These are phyloP conservation scores for Sporothrix variecibatus DNA, from an alignment of 2,329 filamentous ascomycete genomes.

Conservation along the genomic window DNA sequence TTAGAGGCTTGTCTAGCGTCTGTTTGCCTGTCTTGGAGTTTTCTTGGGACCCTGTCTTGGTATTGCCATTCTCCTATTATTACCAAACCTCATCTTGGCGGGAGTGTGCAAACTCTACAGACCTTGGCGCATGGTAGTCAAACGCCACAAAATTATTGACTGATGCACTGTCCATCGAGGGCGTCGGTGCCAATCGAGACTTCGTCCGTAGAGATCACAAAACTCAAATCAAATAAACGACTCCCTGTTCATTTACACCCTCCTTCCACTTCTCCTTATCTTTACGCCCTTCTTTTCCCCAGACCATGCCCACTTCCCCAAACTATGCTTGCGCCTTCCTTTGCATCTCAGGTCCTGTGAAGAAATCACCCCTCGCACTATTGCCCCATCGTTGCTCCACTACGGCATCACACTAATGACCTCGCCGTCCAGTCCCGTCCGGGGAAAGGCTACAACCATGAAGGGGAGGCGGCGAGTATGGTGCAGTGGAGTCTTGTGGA, in stretches of 20 bases:
- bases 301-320: not conserved
- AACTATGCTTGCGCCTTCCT: not conserved
- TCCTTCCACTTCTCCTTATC: not conserved
- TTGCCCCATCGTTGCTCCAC: not conserved
- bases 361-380: not conserved
- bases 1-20: not conserved
- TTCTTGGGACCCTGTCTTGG: not conserved
- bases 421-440: not conserved
- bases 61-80: not conserved
- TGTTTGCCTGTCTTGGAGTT: not conserved
- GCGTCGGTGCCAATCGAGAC: not conserved
- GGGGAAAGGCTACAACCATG: not conserved
- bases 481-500: not conserved
- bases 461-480: not conserved
- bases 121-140: not conserved
- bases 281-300: not conserved
- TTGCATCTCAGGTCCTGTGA: not conserved
- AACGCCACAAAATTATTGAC: not conserved
- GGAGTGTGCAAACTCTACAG: not conserved
- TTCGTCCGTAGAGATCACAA: not conserved
- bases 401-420: not conserved
- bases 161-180: not conserved
- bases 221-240: not conserved
- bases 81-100: not conserved
- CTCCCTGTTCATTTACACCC: not conserved